Base-by-base conservation (phyloP, 1,139 yeast species). In the Diutina sp. region DNA sequence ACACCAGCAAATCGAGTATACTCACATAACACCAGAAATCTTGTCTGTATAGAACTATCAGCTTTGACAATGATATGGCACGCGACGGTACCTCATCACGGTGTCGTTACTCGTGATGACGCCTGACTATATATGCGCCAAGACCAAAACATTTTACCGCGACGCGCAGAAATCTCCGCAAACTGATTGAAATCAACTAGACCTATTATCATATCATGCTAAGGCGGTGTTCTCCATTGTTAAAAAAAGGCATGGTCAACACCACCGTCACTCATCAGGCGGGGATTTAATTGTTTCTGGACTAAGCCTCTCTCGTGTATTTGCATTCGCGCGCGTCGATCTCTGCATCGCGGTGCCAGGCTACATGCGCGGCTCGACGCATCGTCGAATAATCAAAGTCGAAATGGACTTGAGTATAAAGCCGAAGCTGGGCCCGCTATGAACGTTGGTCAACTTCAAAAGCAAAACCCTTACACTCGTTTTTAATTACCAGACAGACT, bases 351-450 rank as follows among this genome's bases (percentile, higher is more conserved):
- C 41, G 16, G 14, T 9, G 41, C 41, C 41, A 9, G 14, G 6
- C 41, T 35, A 35, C 11, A 35, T 35, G 41, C 41, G 41, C 25
- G 25, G 25, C 25, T 21, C 25, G 3, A 21, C 25, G 25, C 25
- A 21, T 21, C 25, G 25, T 21, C 25, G 25, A 3, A 21, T 32
- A 32, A 1, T 32, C 9, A 11, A 8, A 11, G 12, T 32, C 12
- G 9, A 32, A 32, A 11, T 4, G 12, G 12, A 8, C 12, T 32
- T 11, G 14, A 35, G 6, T 35, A 35, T 35, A 35, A 35, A 35
- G 5, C 76, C 46, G 60, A 59, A 61, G 51, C 61, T 6, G 61
- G 59, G 14, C 14, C n/a, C 41, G n/a, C 16, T n/a, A 5, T 4
- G 6, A 32, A 8, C 35, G 35, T 9, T 12, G 38, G 41, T 47